Base-by-base conservation (phyloP, 1,139 yeast genomes). In the Arxiozyma telluris region DNA sequence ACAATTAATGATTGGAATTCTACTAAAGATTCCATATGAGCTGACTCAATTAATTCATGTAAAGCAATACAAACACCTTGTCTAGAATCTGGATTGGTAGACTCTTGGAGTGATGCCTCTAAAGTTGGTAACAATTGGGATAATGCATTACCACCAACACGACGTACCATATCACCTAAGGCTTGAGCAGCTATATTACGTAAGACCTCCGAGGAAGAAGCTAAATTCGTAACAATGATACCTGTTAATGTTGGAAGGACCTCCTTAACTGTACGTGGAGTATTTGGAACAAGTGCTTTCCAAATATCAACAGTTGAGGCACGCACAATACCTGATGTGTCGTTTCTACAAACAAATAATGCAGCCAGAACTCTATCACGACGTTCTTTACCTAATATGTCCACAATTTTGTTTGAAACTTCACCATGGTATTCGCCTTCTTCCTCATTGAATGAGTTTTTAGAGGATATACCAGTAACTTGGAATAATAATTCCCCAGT, bases 21-120 rank as follows among this genome's bases (percentile, higher is more conserved):
- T 22, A 70, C 73, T 60, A 93, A 76, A 9, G 82, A 81, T 21
- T 82, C 87, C 5, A 74, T 71, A 20, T 82, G 77, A 3, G 96
- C 81, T 0, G 96, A 87, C 60, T 80, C 83, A 58, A 91, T 83
- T 61, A 94, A 81, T 68, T 91, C 98, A 49, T 84, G 81, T 55
- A 91, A 76, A 9, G 98, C 98, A 70, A 91, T 83, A 76, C 98
- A 93, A 55, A 93, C 89, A 75, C 99, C 98, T 73, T 91, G 96
- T 68, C 87, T 88, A 50, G 96, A 87, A 66, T 84, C 95, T 27
- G 87, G 75, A 63, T 87, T 94, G 50, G 76, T 70, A 27, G 85
- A 73, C 30, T 75, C 70, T 49, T 75, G 71, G 61, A 87, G 73
- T 8, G 91, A 81, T 49, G 79, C 80, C 61, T 87, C 85, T 64